Base-by-base conservation (phyloP, 2,329 filamentous ascomycete genomes). In the Rutstroemia sydowiana region DNA sequence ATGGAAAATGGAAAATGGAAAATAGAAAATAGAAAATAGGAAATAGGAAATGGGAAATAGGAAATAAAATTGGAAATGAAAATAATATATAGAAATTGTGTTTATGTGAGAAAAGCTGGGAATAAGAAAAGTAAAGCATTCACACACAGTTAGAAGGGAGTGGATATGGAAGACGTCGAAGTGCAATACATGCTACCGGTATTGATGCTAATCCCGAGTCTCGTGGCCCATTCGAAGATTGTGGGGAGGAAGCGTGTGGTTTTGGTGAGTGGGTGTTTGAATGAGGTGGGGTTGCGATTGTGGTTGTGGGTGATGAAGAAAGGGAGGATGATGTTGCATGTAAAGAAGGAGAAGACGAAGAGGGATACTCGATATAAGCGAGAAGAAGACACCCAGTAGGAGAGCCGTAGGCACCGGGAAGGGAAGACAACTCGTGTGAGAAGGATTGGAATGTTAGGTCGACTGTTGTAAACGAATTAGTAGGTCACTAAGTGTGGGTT, bases 381-480 rank as follows among this genome's bases (percentile, higher is more conserved):
- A 82, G 69, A 18, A 79, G 69, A 0, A 81, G 62, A 20, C 70
- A 68, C 2, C 77, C 79, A 3, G 66, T 67, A 2, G 68, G 64
- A 3, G 67, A 62, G 0, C 70, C 63, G 61, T 82, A 82, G 61
- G 75, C 75, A 1, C 78, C 78, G 0, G 79, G 79, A 14, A 83
- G 65, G 8, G 63, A 67, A 6, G 70, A 66, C 18, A 83, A 67
- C 61, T 83, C 79, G 9, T 68, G 60, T 9, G 69, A 61, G 64
- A 81, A 82, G 54, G 71, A 68, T 63, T 83, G 79, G 60, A 78
- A 83, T 10, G 71, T 69, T 32, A 82, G 75, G 57, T 79, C 77
- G 47, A 82, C 70, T 37, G 13, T n/a, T n/a, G n/a, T n/a, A n/a
- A n/a, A n/a, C n/a, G n/a, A n/a, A n/a, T n/a, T n/a, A n/a, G n/a